Evolutionary conservation across 257 asterid species (phyloP).

Genomic region (Lithospermum erythrorhizon): DNA sequence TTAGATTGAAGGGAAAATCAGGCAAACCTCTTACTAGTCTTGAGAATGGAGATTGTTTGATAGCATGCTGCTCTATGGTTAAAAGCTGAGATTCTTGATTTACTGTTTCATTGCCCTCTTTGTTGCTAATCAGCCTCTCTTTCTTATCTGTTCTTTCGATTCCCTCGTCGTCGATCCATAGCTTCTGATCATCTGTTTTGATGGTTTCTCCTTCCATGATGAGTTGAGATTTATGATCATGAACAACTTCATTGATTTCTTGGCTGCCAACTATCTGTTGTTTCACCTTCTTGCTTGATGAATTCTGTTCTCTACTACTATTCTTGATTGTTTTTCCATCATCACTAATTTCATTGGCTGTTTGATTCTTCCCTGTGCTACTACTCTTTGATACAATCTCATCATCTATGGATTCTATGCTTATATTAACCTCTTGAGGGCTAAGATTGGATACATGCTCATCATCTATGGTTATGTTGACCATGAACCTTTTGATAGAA

Average conservation of each 20-base stretch:
- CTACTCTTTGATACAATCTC: not conserved
- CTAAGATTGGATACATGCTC: not conserved
- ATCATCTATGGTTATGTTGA: not conserved
- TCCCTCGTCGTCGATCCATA: not conserved
- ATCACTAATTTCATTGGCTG: not conserved
- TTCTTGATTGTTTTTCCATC: too few species aligned
- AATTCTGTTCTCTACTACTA: not conserved
- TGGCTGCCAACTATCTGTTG: not conserved
- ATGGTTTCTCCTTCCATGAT: not conserved
- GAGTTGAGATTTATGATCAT: not conserved
- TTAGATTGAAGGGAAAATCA: not conserved
- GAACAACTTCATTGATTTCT: not conserved
- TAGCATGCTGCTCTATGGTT: not conserved
- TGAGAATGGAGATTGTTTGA: conserved; percentile 1
- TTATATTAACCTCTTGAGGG: not conserved
- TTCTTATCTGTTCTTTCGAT: not conserved
- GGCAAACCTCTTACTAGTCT: conserved; percentile 10
- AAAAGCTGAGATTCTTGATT: not conserved
- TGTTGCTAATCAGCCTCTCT: not conserved
- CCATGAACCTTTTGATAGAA: not conserved
- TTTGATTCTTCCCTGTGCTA: not conserved
- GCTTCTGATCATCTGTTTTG: not conserved
- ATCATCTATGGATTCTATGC: conserved; percentile 1
- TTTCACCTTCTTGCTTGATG: not conserved
- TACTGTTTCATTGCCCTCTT: not conserved